Conservation (phyloP, 352 stramenopile genomes). For the Phytophthora melonis region DNA sequence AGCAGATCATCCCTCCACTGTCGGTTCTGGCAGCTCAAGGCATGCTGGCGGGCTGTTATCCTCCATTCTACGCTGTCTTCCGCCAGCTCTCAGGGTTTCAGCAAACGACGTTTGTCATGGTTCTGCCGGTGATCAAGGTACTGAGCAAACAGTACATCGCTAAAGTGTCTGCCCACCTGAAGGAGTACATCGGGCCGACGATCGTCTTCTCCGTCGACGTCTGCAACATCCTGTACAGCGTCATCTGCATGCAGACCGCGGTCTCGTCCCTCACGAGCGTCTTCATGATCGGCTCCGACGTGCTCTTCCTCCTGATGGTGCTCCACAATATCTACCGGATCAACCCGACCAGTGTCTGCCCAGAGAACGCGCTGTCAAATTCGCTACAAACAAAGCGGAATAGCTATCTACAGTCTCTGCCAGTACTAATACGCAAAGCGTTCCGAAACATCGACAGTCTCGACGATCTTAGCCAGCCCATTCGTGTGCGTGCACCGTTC, state of each 20-base stretch:
- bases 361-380: not conserved
- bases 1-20: not conserved
- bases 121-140: slow-evolving; percentile 24
- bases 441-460: not conserved
- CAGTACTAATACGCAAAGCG: not conserved
- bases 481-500: not conserved
- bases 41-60: slow-evolving; percentile 10
- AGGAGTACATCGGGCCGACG: slow-evolving; percentile 22
- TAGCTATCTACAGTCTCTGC: not conserved
- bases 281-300: slow-evolving; percentile 25
- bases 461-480: not conserved
- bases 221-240: slow-evolving; percentile 38
- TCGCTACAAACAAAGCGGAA: not conserved
- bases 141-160: slow-evolving; percentile 29
- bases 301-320: slow-evolving; percentile 11
- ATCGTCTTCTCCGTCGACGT: slow-evolving; percentile 46
- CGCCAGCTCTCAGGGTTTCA: slow-evolving; percentile 8
- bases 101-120: slow-evolving; percentile 17
- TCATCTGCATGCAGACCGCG: slow-evolving; percentile 36
- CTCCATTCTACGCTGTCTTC: slow-evolving; percentile 22
- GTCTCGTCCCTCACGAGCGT: slow-evolving; percentile 18
- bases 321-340: not conserved
- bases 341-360: not conserved
- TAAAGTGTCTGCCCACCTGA: slow-evolving; percentile 1
- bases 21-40: slow-evolving; percentile 2